Evolutionary conservation across 441 rosid genomes (phyloP).

Genomic region (Raphanus hybrid): DNA sequence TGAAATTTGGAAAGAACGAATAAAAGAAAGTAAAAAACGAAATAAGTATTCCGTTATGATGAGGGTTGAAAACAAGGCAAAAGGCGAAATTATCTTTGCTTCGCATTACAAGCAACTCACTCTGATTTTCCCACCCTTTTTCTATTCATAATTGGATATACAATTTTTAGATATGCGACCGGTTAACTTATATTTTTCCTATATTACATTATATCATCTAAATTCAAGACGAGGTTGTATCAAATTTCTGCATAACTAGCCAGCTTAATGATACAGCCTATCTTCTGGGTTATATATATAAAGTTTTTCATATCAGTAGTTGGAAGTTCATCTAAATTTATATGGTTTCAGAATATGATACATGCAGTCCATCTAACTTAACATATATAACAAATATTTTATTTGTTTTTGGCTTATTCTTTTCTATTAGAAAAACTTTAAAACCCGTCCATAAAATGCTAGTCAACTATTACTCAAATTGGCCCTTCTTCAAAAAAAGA

Average conservation of each 20-base stretch:
- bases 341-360: too few relatives aligned
- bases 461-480: slow-evolving; percentile 12
- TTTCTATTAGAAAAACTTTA: background rate
- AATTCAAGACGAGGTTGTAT: slow-evolving; percentile 10
- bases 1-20: slow-evolving; percentile 27
- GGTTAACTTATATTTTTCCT: background rate
- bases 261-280: background rate
- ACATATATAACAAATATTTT: background rate
- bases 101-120: slow-evolving; percentile 45
- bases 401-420: background rate
- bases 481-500: too few relatives aligned
- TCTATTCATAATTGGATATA: slow-evolving; percentile 13
- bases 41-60: slow-evolving; percentile 52
- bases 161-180: background rate
- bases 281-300: too few relatives aligned
- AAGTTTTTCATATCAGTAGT: too few relatives aligned
- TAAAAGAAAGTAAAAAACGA: slow-evolving; percentile 36
- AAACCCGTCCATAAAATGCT: background rate
- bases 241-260: background rate
- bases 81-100: slow-evolving; percentile 41
- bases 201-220: background rate
- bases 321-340: too few relatives aligned
- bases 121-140: slow-evolving; percentile 14
- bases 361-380: too few relatives aligned
- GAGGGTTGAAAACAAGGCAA: slow-evolving; percentile 57